These are phyloP conservation scores for Flaveria robusta DNA, from an alignment of 129 eudicot species.

Conservation along the genomic window DNA sequence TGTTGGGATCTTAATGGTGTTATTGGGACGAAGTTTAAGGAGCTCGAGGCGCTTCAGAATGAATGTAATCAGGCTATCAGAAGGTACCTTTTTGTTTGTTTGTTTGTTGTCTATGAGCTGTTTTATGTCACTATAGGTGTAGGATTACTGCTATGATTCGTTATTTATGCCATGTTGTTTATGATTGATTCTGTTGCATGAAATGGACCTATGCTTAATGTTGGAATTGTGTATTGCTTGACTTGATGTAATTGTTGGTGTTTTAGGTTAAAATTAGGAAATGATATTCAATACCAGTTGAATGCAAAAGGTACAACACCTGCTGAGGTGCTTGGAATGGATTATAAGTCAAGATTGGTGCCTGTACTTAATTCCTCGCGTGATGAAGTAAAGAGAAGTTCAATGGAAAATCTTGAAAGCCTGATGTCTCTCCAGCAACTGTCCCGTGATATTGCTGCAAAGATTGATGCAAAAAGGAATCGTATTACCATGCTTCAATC, in stretches of 20 bases:
- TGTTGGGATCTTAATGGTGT: constrained; percentile 59
- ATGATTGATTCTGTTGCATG: constrained; percentile 25
- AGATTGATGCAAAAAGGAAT: constrained; percentile 63
- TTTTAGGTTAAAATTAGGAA: constrained; percentile 78
- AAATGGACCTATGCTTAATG: not conserved
- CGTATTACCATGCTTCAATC: constrained; percentile 55
- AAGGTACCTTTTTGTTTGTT: constrained; percentile 43
- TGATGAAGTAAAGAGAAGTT: constrained; percentile 63
- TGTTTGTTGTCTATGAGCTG: too few relatives aligned
- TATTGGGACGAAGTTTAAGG: constrained; percentile 67
- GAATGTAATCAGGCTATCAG: constrained; percentile 77
- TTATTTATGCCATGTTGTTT: not conserved
- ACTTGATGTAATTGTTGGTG: constrained; percentile 9
- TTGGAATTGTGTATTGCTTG: not conserved
- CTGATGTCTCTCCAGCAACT: constrained; percentile 69
- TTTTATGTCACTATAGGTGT: not conserved
- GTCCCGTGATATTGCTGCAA: constrained; percentile 59
- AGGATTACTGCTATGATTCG: not conserved
- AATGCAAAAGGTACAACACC: constrained; percentile 69
- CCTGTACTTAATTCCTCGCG: constrained; percentile 62
- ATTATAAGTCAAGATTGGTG: constrained; percentile 67
- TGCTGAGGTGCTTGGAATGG: constrained; percentile 73
- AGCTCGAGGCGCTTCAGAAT: constrained; percentile 62
- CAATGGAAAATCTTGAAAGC: constrained; percentile 70
- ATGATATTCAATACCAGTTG: constrained; percentile 63